A percentile compares a stretch with the other conserved stretches of the same genome.
Evolutionary conservation across 2,329 filamentous ascomycete genomes (phyloP).

Genomic region (Xylaria sp.): DNA sequence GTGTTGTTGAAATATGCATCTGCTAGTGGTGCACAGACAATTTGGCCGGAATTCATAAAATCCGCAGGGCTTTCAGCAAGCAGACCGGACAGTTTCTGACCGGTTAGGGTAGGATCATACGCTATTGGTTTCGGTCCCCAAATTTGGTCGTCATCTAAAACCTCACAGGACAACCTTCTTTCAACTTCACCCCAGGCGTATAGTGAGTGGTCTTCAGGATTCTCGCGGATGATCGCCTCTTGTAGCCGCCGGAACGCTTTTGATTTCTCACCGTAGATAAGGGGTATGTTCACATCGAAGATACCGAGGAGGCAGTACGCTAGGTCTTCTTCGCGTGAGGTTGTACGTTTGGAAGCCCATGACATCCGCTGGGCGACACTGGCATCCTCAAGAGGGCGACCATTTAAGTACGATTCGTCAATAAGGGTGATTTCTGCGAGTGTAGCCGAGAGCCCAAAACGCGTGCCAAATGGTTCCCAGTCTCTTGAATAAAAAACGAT

Average conservation of each 20-base stretch:
- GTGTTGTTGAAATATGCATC: no score
- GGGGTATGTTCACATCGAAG: conserved; percentile 47
- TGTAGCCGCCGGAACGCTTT: conserved; percentile 45
- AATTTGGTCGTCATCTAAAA: background rate
- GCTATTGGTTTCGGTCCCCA: conserved; percentile 3
- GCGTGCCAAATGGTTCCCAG: conserved; percentile 42
- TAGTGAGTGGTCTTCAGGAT: conserved; percentile 43
- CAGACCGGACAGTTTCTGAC: background rate
- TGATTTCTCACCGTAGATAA: conserved; percentile 47
- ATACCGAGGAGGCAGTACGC: conserved; percentile 49
- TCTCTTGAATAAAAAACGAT: conserved; percentile 41
- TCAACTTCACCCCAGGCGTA: conserved; percentile 42
- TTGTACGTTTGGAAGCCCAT: conserved; percentile 44
- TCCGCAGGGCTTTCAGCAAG: conserved; percentile 24
- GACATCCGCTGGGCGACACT: conserved; percentile 46
- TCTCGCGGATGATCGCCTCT: conserved; percentile 40
- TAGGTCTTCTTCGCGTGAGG: conserved; percentile 44
- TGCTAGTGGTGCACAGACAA: conserved; percentile 6
- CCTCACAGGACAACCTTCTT: background rate
- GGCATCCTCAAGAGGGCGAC: conserved; percentile 26
- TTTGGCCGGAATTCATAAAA: conserved; percentile 15
- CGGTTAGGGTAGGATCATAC: background rate
- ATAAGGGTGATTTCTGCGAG: conserved; percentile 42
- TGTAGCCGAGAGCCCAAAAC: conserved; percentile 35
- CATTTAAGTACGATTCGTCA: conserved; percentile 36